phyloP scores from a whole-genome alignment of 768 basidiomycete species.

The Auricularia auricula-judae region DNA sequence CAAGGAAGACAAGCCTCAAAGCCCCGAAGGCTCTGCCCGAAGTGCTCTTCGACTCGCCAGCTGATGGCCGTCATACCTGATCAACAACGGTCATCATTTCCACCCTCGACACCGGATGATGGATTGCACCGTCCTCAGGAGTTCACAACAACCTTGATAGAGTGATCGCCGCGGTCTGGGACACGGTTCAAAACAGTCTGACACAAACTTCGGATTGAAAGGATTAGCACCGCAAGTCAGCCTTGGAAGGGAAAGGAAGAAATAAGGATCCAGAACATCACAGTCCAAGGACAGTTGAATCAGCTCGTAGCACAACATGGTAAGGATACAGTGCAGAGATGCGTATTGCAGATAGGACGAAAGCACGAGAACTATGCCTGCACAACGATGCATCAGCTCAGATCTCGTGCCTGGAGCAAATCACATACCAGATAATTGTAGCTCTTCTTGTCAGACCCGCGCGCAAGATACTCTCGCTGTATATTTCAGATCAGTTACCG shows the following conservation, averaged over 20 bases:
- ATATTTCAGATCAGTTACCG: background rate
- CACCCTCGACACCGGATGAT: background rate
- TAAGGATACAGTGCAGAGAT: background rate
- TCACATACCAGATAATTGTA: slow-evolving; percentile 62
- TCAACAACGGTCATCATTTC: background rate
- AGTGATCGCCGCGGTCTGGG: too few species aligned
- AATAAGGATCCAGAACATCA: background rate
- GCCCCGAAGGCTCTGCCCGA: background rate
- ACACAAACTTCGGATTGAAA: too few species aligned
- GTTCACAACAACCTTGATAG: background rate
- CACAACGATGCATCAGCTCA: background rate
- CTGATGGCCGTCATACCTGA: background rate
- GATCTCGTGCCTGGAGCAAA: background rate
- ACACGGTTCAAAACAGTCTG: too few species aligned
- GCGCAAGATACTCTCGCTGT: slow-evolving; percentile 89
- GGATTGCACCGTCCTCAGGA: background rate
- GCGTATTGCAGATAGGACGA: background rate
- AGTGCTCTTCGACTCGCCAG: background rate
- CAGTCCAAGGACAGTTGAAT: background rate
- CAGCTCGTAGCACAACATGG: background rate
- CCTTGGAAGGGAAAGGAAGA: background rate
- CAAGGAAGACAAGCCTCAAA: background rate
- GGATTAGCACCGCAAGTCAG: too few species aligned
- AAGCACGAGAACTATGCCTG: background rate
- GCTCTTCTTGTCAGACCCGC: slow-evolving; percentile 77